Conservation (phyloP, 352 stramenopile species). For the Pythium angustatum region DNA sequence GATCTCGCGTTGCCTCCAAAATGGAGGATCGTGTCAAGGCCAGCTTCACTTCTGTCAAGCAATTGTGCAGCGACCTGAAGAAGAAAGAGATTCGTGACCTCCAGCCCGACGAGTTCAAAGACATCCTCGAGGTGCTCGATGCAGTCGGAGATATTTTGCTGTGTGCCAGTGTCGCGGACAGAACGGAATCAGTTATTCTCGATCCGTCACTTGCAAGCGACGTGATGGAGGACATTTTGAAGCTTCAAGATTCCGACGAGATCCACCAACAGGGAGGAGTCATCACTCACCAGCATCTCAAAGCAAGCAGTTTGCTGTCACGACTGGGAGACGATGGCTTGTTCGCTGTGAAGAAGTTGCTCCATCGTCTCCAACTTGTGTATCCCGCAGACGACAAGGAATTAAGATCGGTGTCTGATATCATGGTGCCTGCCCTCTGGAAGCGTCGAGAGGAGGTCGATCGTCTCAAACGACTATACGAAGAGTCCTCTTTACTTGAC, state of each 20-base stretch:
- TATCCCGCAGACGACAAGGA: not conserved
- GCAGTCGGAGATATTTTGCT: not conserved
- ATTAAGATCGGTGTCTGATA: not conserved
- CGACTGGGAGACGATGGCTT: not conserved
- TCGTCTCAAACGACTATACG: not conserved
- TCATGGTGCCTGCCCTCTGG: not conserved
- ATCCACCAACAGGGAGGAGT: not conserved
- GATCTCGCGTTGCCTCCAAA: not conserved
- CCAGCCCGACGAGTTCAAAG: not conserved
- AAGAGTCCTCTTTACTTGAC: not conserved
- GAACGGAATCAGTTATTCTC: not conserved
- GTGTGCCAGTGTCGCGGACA: not conserved
- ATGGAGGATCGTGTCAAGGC: not conserved
- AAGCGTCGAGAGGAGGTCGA: not conserved
- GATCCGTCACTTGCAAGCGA: slow-evolving; percentile 1
- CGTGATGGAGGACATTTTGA: too few relatives aligned
- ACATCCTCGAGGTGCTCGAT: slow-evolving; percentile 1
- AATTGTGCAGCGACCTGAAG: not conserved
- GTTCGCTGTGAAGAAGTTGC: not conserved
- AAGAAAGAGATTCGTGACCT: not conserved
- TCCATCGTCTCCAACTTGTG: not conserved
- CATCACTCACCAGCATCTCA: not conserved
- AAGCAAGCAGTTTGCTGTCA: not conserved
- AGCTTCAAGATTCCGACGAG: not conserved
- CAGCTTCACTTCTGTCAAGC: not conserved